phyloP scores from a whole-genome alignment of 805 yeast genomes.

The Kazachstania taianensis region DNA sequence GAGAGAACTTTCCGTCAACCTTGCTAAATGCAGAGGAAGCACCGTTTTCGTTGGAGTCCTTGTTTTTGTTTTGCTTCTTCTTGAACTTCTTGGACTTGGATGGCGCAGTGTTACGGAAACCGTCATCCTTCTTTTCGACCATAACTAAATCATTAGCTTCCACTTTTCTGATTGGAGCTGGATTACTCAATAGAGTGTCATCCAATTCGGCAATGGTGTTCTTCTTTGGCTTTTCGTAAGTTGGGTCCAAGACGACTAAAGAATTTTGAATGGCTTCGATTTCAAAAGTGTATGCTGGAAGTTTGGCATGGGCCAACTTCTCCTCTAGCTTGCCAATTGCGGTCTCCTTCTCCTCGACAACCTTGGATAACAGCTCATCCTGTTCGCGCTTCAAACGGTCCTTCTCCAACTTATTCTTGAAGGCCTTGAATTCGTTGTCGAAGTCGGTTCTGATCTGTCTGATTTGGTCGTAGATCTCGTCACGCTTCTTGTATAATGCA shows the following conservation, averaged over 20 bases:
- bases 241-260: constrained; percentile 67
- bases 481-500: constrained; percentile 56
- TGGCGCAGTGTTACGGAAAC: constrained; percentile 38
- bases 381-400: constrained; percentile 62
- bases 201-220: constrained; percentile 25
- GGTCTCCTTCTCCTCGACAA: constrained; percentile 40
- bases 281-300: constrained; percentile 81
- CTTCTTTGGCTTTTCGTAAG: constrained; percentile 50
- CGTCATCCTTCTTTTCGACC: constrained; percentile 38
- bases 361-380: constrained; percentile 39
- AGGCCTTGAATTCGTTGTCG: constrained; percentile 64
- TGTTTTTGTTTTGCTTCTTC: constrained; percentile 28
- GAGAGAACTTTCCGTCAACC: constrained; percentile 41
- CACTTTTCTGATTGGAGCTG: constrained; percentile 42
- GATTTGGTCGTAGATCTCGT: constrained; percentile 55
- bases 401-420: constrained; percentile 54
- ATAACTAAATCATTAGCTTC: constrained; percentile 50
- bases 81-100: constrained; percentile 41
- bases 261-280: constrained; percentile 66
- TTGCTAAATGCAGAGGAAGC: constrained; percentile 10
- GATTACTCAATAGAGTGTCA: constrained; percentile 21
- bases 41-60: constrained; percentile 2
- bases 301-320: constrained; percentile 56
- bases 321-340: constrained; percentile 55
- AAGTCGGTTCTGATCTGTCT: constrained; percentile 62